Evolutionary conservation across 306 rosid genomes (phyloP).

Genomic region (Hippophae rhamnoides): DNA sequence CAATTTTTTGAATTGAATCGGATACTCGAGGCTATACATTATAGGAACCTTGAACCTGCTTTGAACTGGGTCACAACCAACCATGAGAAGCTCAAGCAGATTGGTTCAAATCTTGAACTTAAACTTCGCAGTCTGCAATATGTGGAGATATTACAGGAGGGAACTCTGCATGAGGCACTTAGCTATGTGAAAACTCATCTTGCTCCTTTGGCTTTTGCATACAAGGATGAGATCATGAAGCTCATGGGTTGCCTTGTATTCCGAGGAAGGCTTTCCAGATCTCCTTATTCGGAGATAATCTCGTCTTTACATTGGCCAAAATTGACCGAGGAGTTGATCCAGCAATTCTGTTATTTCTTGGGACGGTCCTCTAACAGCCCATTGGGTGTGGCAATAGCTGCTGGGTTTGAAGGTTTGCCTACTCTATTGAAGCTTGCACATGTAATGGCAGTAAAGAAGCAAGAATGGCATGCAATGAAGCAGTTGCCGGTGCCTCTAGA

Average conservation of each 20-base stretch:
- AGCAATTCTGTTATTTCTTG: conserved; percentile 56
- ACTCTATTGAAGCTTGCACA: conserved; percentile 66
- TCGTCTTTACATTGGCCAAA: conserved; percentile 60
- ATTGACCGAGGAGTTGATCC: conserved; percentile 51
- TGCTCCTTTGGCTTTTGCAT: conserved; percentile 49
- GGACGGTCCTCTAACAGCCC: conserved; percentile 62
- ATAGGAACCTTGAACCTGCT: conserved; percentile 68
- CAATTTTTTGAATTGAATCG: conserved; percentile 63
- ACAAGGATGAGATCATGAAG: conserved; percentile 67
- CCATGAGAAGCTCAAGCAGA: conserved; percentile 40
- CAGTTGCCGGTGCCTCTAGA: conserved; percentile 81
- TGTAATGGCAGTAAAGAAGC: conserved; percentile 83
- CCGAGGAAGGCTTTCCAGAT: conserved; percentile 49
- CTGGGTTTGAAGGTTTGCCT: conserved; percentile 77
- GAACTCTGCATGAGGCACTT: conserved; percentile 51
- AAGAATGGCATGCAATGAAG: conserved; percentile 73
- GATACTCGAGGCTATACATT: conserved; percentile 55
- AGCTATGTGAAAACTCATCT: conserved; percentile 54
- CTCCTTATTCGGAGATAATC: conserved; percentile 62
- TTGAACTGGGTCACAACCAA: conserved; percentile 56
- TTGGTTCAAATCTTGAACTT: conserved; percentile 53
- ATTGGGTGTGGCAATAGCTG: conserved; percentile 55
- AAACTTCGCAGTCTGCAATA: conserved; percentile 65
- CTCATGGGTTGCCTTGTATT: conserved; percentile 77
- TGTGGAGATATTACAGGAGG: conserved; percentile 53